Evolutionary conservation across 1,139 yeast species (phyloP), one percentile per base, ranked within the genome.

Genomic region (Sugiyamaella castrensis): DNA sequence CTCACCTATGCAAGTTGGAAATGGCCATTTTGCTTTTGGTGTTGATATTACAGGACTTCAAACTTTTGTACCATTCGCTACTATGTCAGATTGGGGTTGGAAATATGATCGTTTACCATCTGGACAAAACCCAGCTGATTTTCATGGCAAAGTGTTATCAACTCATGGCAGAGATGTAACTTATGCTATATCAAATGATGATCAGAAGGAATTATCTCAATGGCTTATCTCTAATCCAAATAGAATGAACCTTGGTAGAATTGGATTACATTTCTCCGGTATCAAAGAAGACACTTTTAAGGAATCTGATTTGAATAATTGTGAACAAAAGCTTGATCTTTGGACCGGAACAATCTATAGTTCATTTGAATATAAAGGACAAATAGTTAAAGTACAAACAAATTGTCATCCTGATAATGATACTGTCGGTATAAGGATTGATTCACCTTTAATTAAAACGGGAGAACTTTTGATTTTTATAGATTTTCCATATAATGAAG

Each of bases 1-100:
- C 11, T 47, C 50, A 5, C 47, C 50, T n/a, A 8, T 47, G 12
- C 50, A 47, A 16, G 42, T 47, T n/a, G 50, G 50, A 8, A 45
- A 48, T 35, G 52, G 52, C 8, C 40, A 42, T 30, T 41, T 49
- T 35, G 52, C 52, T 9, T 49, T 45, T 34, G 52, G 52, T 6
- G 47, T 44, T 6, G 52, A 49, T 34, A 34, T 49, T n/a, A 49
- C 52, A 15, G 52, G 52, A 5, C 33, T 49, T 13, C 52, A 49
- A 31, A 49, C 52, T 8, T 42, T 49, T 16, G 43, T 45, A 12
- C 52, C 52, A 9, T 49, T 49, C 33, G 37, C 52, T 15, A 49
- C 43, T 19, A 45, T 49, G 49, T 49, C 52, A n/a, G 52, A 49
- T 12, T 49, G 49, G 52, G 47, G 52, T 11, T 49, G 43, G 43